These are phyloP conservation scores for Colletotrichum euphorbiae DNA, from an alignment of 2,329 filamentous ascomycete genomes.

Conservation along the genomic window DNA sequence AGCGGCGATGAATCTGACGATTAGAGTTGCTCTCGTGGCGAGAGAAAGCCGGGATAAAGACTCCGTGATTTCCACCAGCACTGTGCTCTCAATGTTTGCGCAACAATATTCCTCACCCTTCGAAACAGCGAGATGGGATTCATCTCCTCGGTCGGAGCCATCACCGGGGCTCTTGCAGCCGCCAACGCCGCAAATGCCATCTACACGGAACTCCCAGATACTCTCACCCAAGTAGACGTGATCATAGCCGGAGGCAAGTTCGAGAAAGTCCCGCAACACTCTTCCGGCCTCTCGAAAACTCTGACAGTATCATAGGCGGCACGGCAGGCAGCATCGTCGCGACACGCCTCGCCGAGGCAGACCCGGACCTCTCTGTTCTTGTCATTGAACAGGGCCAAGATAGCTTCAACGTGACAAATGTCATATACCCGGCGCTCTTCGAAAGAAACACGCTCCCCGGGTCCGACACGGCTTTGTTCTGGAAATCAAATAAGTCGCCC, in stretches of 20 bases:
- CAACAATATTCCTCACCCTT: too few relatives aligned
- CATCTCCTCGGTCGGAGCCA: background rate
- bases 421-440: conserved; percentile 44
- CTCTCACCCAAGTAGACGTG: background rate
- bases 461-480: conserved; percentile 41
- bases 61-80: too few relatives aligned
- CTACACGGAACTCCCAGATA: background rate
- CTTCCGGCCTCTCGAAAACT: background rate
- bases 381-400: conserved; percentile 46
- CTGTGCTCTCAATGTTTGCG: too few relatives aligned
- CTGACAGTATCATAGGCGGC: conserved; percentile 42
- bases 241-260: background rate
- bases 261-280: background rate
- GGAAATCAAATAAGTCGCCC: conserved; percentile 42
- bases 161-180: background rate
- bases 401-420: conserved; percentile 43
- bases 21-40: too few relatives aligned
- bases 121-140: background rate
- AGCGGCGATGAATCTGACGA: too few relatives aligned
- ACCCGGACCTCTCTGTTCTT: conserved; percentile 45
- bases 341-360: conserved; percentile 43
- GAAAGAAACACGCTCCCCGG: conserved; percentile 25
- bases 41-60: too few relatives aligned
- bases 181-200: background rate
- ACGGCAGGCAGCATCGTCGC: conserved; percentile 46